Evolutionary conservation across 2,329 filamentous ascomycete species (phyloP).

Genomic region (Colletotrichum cuscutae): DNA sequence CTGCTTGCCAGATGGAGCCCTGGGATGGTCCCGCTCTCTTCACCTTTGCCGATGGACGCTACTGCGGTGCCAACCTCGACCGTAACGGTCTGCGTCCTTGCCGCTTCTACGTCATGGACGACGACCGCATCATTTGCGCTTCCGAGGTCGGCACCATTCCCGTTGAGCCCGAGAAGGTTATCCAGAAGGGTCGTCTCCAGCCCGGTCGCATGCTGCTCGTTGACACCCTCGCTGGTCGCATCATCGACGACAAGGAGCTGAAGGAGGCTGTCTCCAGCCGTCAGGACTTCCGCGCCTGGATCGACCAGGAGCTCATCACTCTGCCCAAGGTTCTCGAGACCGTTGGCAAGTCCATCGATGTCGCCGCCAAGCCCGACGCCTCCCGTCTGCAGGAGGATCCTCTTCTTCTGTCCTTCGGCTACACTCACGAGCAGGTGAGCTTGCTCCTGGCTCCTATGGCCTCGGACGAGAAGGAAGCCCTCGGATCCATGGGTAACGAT

Average conservation of each 20-base stretch:
- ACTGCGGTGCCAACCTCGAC: conserved; percentile 96
- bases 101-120: conserved; percentile 96
- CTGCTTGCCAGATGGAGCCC: conserved; percentile 97
- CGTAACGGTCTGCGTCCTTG: conserved; percentile 95
- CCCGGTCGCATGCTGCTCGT: conserved; percentile 97
- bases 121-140: conserved; percentile 96
- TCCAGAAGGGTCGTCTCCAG: conserved; percentile 93
- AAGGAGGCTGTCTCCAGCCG: conserved; percentile 89
- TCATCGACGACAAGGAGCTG: conserved; percentile 93
- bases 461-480: conserved; percentile 94
- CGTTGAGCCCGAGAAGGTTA: conserved; percentile 88
- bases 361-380: conserved; percentile 75
- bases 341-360: conserved; percentile 66
- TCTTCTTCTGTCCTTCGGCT: conserved; percentile 86
- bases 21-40: conserved; percentile 98
- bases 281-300: conserved; percentile 88
- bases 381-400: conserved; percentile 84
- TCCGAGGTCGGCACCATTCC: conserved; percentile 95
- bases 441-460: conserved; percentile 94
- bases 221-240: conserved; percentile 87
- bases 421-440: conserved; percentile 95
- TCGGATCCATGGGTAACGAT: conserved; percentile 98
- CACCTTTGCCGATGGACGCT: conserved; percentile 95
- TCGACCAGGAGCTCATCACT: conserved; percentile 86
- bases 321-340: conserved; percentile 79